Evolutionary conservation across 305 asterid genomes (phyloP), one percentile per base, ranked within the genome.

Genomic region (Plantago coronopus): DNA sequence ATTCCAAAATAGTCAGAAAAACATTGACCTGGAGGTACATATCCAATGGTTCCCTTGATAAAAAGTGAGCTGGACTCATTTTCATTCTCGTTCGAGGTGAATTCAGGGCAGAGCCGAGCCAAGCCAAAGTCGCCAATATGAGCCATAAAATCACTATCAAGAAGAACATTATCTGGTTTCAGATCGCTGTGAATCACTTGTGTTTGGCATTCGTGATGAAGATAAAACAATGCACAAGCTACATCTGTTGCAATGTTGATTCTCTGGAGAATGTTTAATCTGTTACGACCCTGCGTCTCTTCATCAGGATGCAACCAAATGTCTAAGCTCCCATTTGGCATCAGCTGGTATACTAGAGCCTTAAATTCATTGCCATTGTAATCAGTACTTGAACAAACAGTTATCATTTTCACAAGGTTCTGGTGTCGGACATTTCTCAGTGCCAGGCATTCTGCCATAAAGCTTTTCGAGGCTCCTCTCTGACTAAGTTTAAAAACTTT

Each of bases 301-400:
- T 48, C 67, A 31, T 68, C 61, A 10, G 66, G 61, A 63, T 74
- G 73, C 43, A 78, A 27, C 80, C 83, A 78, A 31, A 54, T n/a
- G 8, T 78, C 83, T 63, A 78, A 65, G 59, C 71, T 78, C 56
- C 78, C 78, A 5, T 78, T 69, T 12, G 71, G n/a, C 80, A 74
- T 72, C 17, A 48, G 64, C 62, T 69, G 60, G 14, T 65, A 74
- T 0, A 74, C 57, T 1, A 74, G 54, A 12, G 83, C 78, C 44
- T 74, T 70, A 34, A 77, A 77, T 14, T 66, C 76, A 49, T 72
- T 66, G 53, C 78, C 74, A 12, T 60, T 49, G 16, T 44, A 74
- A 66, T 72, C 76, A 17, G 29, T 20, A 47, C 78, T 66, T 5
- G 80, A 78, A 60, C 78, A 78, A 20, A 65, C 72, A 5, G 75